Base-by-base conservation (phyloP, 2,329 filamentous ascomycete species). In the Pseudocercospora pini-densiflorae region DNA sequence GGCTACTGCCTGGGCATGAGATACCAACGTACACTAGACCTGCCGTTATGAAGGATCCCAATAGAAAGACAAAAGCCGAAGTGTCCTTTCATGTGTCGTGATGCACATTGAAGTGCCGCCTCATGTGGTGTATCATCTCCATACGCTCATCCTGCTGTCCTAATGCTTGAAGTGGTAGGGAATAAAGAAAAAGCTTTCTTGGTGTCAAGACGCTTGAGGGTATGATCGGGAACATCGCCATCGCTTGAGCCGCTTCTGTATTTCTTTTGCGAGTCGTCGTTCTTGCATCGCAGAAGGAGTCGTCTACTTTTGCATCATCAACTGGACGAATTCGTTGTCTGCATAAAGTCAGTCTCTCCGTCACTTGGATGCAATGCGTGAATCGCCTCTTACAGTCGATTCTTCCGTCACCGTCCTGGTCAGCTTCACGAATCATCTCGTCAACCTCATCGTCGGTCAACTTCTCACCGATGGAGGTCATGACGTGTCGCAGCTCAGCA, bases 391-490 rank as follows among this genome's bases (percentile, higher is more conserved):
- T 77, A 88, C 87, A 90, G 78, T 89, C 87, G 77, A 90, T 89
- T 69, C 83, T 82, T 65, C 88, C 88, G 74, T 89, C 86, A 47
- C 86, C 86, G 75, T 90, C 85, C 81, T 87, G 85, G 74, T 90
- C 88, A 70, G 87, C 87, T 80, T 89, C 85, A 74, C 85, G 79
- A 75, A 90, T 86, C 87, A 89, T 89, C 80, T 88, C 86, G 68
- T 89, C 86, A 66, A 89, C 85, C 80, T 90, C 86, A 51, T 86
- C 85, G 71, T 89, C 86, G 59, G 86, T 87, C 76, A 89, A 78
- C 77, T 88, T 86, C 82, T 90, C 87, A 71, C 88, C 88, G 63
- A 89, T 86, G 24, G 84, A 86, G 71, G 85, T 87, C 85, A 90
- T 88, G 77, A 89, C 86, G 73, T 86, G 83, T 71, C 85, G 83